A percentile compares a stretch with the other conserved stretches of the same genome.
Evolutionary conservation across 345 rosid genomes (phyloP).

Genomic region (Eutrema japonicum): DNA sequence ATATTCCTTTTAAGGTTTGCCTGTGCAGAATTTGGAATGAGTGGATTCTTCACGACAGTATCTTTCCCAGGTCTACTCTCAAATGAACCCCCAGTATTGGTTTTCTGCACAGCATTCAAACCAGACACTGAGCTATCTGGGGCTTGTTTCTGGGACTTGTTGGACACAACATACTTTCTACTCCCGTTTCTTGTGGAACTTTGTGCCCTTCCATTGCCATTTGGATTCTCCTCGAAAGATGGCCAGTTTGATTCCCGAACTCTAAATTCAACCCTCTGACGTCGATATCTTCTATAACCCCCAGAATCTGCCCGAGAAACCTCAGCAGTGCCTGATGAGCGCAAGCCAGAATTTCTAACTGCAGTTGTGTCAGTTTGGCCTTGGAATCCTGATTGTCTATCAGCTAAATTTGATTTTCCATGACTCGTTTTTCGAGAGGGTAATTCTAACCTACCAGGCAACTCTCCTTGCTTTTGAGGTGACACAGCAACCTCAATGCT

Average conservation of each 20-base stretch:
- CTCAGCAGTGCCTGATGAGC: conserved; percentile 58
- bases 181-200: conserved; percentile 49
- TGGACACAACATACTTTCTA: conserved; percentile 57
- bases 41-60: conserved; percentile 50
- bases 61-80: conserved; percentile 60
- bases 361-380: conserved; percentile 47
- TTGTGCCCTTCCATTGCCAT: conserved; percentile 53
- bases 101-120: conserved; percentile 46
- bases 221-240: conserved; percentile 56
- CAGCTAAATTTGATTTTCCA: conserved; percentile 48
- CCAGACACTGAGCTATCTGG: conserved; percentile 55
- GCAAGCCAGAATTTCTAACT: conserved; percentile 59
- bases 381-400: conserved; percentile 54
- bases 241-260: conserved; percentile 61
- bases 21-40: conserved; percentile 49
- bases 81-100: conserved; percentile 50
- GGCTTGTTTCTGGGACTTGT: conserved; percentile 61
- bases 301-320: conserved; percentile 57
- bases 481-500: conserved; percentile 42
- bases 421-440: conserved; percentile 46
- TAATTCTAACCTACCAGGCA: conserved; percentile 46
- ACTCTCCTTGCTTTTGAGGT: conserved; percentile 54
- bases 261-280: conserved; percentile 73
- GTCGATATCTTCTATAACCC: conserved; percentile 67
- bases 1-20: conserved; percentile 55